A percentile compares a stretch with the other conserved stretches of the same genome.
Evolutionary conservation across 192 early-diverging fungal genomes (phyloP).

Genomic region (Coemansia sp.): DNA sequence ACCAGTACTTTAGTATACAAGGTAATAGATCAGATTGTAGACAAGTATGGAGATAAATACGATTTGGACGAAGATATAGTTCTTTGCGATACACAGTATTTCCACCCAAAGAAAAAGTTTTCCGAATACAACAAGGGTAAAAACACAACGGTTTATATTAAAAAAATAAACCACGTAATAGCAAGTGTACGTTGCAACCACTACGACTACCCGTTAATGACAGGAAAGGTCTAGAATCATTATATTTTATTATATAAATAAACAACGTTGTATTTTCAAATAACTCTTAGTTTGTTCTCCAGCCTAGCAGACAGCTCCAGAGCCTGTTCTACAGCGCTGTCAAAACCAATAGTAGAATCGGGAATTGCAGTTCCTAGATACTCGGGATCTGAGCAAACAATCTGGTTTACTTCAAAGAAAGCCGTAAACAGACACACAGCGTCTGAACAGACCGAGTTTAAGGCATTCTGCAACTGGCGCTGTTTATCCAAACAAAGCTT

Average conservation of each 20-base stretch:
- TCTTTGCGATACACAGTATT: no score
- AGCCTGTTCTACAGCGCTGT: conserved; percentile 11
- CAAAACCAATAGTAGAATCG: conserved; percentile 25
- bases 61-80: no score
- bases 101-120: no score
- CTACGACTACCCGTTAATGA: no score
- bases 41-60: no score
- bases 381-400: conserved; percentile 1
- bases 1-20: no score
- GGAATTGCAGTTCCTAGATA: conserved; percentile 14
- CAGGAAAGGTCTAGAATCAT: background rate
- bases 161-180: no score
- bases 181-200: no score
- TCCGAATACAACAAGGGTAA: no score
- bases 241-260: background rate
- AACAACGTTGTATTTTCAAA: background rate
- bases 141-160: no score
- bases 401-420: conserved; percentile 18
- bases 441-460: conserved; percentile 2
- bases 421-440: conserved; percentile 20
- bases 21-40: no score
- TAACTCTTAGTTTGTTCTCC: background rate
- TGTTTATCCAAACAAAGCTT: background rate
- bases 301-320: background rate
- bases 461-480: conserved; percentile 10